Conservation (phyloP, 2,329 filamentous ascomycete species). For the Xylaria digitata region DNA sequence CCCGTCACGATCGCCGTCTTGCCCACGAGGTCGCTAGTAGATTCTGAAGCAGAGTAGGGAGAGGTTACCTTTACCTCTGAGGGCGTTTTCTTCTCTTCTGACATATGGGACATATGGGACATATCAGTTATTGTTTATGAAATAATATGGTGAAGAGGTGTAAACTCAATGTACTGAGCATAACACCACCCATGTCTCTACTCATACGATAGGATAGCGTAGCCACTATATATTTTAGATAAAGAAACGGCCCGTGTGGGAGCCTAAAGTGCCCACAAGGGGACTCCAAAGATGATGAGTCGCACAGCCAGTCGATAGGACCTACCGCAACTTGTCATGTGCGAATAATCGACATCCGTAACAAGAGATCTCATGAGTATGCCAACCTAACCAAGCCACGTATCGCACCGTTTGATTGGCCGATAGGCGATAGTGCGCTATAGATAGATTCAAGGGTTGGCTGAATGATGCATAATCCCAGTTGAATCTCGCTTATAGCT, state of each 20-base stretch:
- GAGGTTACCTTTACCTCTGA: neutral
- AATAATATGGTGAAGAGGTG: neutral
- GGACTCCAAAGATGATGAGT: constrained; percentile 5
- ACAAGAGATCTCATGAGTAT: constrained; percentile 1
- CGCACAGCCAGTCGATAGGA: neutral
- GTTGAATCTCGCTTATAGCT: constrained; percentile 25
- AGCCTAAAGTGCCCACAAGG: constrained; percentile 5
- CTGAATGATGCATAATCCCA: constrained; percentile 3
- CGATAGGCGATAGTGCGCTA: constrained; percentile 6
- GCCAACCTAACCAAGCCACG: constrained; percentile 1
- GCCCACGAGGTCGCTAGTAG: constrained; percentile 23
- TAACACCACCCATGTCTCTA: constrained; percentile 1
- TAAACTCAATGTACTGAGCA: constrained; percentile 4
- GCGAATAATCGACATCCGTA: constrained; percentile 7
- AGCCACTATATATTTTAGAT: neutral
- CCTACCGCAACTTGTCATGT: constrained; percentile 18
- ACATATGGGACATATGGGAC: neutral
- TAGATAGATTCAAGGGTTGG: constrained; percentile 8
- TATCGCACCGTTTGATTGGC: constrained; percentile 16
- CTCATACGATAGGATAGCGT: neutral
- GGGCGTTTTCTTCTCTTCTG: constrained; percentile 8
- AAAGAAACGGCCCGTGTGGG: neutral
- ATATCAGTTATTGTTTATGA: constrained; percentile 14
- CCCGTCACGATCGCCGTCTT: constrained; percentile 55
- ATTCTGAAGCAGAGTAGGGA: neutral